A percentile compares a stretch with the other conserved stretches of the same genome.
Conservation (phyloP, 352 stramenopile species). For the Phytophthora cryptogea region DNA sequence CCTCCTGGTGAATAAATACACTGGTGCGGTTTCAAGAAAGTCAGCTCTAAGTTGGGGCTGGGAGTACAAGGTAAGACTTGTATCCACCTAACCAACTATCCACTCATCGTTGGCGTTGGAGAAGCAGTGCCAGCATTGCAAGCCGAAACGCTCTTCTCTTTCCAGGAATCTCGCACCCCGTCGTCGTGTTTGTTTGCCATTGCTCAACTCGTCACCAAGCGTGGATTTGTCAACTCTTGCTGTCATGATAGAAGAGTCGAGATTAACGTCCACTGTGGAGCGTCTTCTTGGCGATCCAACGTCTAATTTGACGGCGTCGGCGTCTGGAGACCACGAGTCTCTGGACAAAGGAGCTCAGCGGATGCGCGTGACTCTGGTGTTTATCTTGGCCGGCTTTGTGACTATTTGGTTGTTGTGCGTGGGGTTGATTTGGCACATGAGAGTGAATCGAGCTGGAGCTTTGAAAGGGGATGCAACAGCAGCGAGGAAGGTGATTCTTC, state of each 20-base stretch:
- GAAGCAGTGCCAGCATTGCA: background rate
- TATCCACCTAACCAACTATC: slow-evolving; percentile 16
- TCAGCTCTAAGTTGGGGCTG: slow-evolving; percentile 6
- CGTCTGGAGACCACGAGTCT: background rate
- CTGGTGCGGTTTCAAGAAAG: background rate
- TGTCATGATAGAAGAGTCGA: background rate
- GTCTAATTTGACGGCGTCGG: slow-evolving; percentile 1
- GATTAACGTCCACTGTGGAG: slow-evolving; percentile 1
- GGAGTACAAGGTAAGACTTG: slow-evolving; percentile 1
- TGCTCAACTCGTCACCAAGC: slow-evolving; percentile 21
- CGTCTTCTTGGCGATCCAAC: slow-evolving; percentile 23
- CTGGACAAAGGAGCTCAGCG: slow-evolving; percentile 16
- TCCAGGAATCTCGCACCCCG: slow-evolving; percentile 6
- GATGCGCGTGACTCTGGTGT: slow-evolving; percentile 28
- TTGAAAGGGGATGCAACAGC: slow-evolving; percentile 31
- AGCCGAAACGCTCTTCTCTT: slow-evolving; percentile 21
- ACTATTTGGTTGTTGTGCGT: slow-evolving; percentile 48
- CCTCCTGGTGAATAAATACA: background rate
- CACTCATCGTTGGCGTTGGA: slow-evolving; percentile 6
- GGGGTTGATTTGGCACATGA: slow-evolving; percentile 39
- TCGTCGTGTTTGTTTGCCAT: slow-evolving; percentile 15
- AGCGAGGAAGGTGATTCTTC: slow-evolving; percentile 46
- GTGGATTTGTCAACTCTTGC: background rate
- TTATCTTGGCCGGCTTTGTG: slow-evolving; percentile 35
- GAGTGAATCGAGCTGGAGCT: slow-evolving; percentile 34